phyloP scores from a whole-genome alignment of 2,329 filamentous ascomycete genomes.

The Aspergillus pseudoterreus region DNA sequence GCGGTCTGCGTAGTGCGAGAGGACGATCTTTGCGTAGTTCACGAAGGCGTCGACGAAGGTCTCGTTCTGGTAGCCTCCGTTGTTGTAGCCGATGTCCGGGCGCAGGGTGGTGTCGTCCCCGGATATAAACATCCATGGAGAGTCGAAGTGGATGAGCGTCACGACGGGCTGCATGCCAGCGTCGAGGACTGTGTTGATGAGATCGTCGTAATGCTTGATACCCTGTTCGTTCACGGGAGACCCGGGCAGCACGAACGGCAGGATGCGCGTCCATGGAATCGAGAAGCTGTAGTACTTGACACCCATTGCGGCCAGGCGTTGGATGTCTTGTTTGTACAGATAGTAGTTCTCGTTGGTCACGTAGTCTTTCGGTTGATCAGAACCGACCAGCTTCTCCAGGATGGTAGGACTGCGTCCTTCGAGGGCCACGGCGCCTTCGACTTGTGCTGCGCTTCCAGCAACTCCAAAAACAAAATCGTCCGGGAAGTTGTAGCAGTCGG shows the following conservation, averaged over 20 bases:
- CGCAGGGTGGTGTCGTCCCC: constrained; percentile 12
- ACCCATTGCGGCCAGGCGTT: constrained; percentile 36
- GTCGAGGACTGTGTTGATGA: constrained; percentile 43
- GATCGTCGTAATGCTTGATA: constrained; percentile 47
- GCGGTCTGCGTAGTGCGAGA: constrained; percentile 36
- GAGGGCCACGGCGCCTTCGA: constrained; percentile 42
- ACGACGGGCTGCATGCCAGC: constrained; percentile 44
- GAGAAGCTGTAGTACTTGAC: constrained; percentile 43
- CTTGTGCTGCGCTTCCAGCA: constrained; percentile 41
- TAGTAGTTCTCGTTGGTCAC: constrained; percentile 51
- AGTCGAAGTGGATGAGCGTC: constrained; percentile 37
- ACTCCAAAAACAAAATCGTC: constrained; percentile 43
- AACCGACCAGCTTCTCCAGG: constrained; percentile 34
- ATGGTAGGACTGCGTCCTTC: constrained; percentile 40
- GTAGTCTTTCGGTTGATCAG: constrained; percentile 41
- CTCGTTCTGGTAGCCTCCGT: constrained; percentile 32
- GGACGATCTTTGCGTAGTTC: constrained; percentile 37
- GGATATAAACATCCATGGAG: constrained; percentile 22
- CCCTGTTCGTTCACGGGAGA: constrained; percentile 46
- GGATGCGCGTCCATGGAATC: constrained; percentile 48
- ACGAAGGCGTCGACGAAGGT: constrained; percentile 41
- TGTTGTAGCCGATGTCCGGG: constrained; percentile 24
- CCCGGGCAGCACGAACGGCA: constrained; percentile 45
- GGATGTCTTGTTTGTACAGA: constrained; percentile 47
- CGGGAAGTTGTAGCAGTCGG: constrained; percentile 31